These are phyloP conservation scores for Phascolomyces articulosus DNA, from an alignment of 371 early-diverging fungal genomes.

Conservation along the genomic window DNA sequence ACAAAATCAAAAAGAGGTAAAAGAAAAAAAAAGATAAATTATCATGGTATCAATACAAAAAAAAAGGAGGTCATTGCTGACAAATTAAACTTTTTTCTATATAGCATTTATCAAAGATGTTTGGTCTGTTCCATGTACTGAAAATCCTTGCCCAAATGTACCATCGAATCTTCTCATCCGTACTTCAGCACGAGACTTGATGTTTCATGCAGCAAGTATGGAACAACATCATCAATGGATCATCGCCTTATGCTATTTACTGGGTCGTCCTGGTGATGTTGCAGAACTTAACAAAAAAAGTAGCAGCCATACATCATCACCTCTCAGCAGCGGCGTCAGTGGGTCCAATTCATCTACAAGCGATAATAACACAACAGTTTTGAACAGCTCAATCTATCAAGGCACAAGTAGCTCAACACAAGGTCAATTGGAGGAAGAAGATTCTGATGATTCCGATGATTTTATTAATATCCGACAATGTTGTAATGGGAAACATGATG, in stretches of 20 bases:
- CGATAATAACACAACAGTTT: background rate
- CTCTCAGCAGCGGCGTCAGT: no score
- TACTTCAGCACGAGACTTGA: constrained; percentile 69
- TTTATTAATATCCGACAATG: constrained; percentile 50
- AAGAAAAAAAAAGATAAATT: background rate
- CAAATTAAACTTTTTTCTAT: background rate
- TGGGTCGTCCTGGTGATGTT: background rate
- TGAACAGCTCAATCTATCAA: background rate
- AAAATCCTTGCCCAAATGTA: constrained; percentile 37
- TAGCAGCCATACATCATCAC: no score
- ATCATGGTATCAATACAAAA: background rate
- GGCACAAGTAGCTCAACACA: background rate
- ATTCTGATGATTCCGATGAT: constrained; percentile 23
- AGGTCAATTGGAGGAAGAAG: background rate
- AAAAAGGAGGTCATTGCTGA: background rate
- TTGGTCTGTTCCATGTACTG: constrained; percentile 46
- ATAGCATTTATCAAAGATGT: constrained; percentile 64
- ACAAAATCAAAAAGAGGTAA: constrained; percentile 60
- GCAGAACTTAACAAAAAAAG: no score
- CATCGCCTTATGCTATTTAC: constrained; percentile 12
- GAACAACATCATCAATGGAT: constrained; percentile 76
- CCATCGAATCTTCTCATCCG: constrained; percentile 65
- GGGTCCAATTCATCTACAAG: background rate
- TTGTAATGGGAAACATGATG: constrained; percentile 58
- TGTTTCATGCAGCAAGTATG: constrained; percentile 66